Evolutionary conservation across 345 rosid species (phyloP).

Genomic region (Eucalyptus microcorys): DNA sequence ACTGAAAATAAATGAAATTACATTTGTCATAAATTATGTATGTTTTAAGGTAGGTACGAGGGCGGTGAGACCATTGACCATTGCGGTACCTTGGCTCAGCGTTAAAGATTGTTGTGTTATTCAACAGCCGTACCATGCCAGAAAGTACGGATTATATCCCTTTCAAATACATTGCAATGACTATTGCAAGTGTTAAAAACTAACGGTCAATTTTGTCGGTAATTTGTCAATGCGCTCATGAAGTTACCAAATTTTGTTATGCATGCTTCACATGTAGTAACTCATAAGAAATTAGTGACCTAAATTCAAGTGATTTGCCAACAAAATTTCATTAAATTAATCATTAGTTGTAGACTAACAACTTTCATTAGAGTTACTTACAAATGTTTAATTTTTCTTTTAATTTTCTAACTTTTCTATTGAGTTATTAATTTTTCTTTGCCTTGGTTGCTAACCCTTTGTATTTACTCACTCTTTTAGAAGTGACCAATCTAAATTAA

Average conservation of each 20-base stretch:
- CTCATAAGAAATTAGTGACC: not conserved
- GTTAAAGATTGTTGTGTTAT: not conserved
- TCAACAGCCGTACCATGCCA: not conserved
- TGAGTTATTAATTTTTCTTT: not conserved
- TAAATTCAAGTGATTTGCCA: not conserved
- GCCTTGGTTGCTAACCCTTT: not conserved
- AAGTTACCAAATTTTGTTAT: not conserved
- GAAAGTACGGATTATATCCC: not conserved
- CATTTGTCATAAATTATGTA: not conserved
- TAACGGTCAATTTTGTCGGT: not conserved
- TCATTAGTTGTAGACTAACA: not conserved
- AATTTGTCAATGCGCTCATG: not conserved
- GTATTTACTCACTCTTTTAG: not conserved
- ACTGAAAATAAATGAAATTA: not conserved
- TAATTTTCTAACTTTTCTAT: not conserved
- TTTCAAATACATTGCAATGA: not conserved
- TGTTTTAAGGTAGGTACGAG: not conserved
- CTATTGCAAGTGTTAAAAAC: not conserved
- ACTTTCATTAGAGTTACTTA: not conserved
- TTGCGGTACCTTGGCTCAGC: not conserved
- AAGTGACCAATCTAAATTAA: not conserved
- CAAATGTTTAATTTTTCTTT: not conserved
- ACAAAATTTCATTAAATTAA: not conserved
- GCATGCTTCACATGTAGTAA: not conserved
- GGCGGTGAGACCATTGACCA: not conserved